Evolutionary conservation across 345 rosid genomes (phyloP).

Genomic region (Ricinus communis): DNA sequence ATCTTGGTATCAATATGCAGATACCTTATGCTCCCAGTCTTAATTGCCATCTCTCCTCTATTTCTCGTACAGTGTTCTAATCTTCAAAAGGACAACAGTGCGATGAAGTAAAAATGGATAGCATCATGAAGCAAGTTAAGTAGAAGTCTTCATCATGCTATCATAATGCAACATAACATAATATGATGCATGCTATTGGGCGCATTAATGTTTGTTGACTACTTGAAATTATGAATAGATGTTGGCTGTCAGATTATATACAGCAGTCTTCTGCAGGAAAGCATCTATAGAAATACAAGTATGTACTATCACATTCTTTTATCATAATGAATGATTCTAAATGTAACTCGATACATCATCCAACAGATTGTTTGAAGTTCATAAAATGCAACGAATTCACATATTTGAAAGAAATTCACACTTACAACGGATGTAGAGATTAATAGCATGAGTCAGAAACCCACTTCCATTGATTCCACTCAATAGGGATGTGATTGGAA

Average conservation of each 20-base stretch:
- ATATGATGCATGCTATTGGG: background rate
- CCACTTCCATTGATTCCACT: conserved; percentile 96
- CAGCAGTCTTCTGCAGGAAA: background rate
- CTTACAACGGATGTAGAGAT: conserved; percentile 89
- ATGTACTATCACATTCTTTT: background rate
- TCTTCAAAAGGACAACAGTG: too few relatives aligned
- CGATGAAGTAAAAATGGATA: too few relatives aligned
- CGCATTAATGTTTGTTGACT: background rate
- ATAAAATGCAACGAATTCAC: background rate
- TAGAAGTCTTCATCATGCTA: background rate
- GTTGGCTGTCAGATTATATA: background rate
- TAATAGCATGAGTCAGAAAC: conserved; percentile 94
- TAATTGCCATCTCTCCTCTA: too few relatives aligned
- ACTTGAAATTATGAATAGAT: background rate
- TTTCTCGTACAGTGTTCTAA: too few relatives aligned
- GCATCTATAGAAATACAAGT: background rate
- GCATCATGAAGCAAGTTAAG: background rate
- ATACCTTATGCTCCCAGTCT: too few relatives aligned
- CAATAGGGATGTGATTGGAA: conserved; percentile 85
- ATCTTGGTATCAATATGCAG: too few relatives aligned
- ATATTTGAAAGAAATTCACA: conserved; percentile 16
- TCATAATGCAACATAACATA: background rate
- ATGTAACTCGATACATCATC: background rate
- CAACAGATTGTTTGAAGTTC: background rate
- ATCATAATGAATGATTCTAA: background rate